Base-by-base conservation (phyloP, 805 yeast species). In the Starmerella riodocensis region DNA sequence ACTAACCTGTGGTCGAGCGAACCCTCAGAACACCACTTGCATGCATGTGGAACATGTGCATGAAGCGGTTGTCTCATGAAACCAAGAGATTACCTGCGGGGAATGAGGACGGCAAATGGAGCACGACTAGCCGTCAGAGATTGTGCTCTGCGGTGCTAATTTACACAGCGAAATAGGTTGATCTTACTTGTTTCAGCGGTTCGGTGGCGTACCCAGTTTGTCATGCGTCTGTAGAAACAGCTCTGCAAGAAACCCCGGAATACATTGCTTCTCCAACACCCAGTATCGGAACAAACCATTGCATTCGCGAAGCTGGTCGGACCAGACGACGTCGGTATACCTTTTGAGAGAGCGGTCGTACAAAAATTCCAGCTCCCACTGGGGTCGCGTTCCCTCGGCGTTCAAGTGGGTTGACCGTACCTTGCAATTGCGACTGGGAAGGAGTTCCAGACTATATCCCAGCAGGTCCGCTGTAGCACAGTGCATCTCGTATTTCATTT, bases 161-260 rank as follows among this genome's bases (percentile, higher is more conserved):
- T 6, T 6, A 32, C 6, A n/a, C 11, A 7, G 25, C n/a, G n/a
- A n/a, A n/a, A n/a, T n/a, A n/a, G n/a, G n/a, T n/a, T n/a, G n/a
- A n/a, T n/a, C n/a, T n/a, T n/a, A n/a, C n/a, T n/a, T n/a, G 4
- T 18, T 29, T 4, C 13, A 27, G n/a, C 45, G 35, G 6, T 16
- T 17, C 12, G 48, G 48, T 5, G 48, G 42, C 25, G 29, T 19
- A 6, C 47, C 49, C 3, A 13, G 21, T 4, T 14, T 9, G 26
- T 39, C 32, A 24, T 28, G 27, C 29, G 32, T n/a, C 13, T 40
- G 40, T 12, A 48, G 24, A 8, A 41, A 36, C 19, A 43, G 35
- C 11, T 40, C 42, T 6, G 45, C 35, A 13, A 48, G 28, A 22
- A 48, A 46, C n/a, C 49, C 51, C 6, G 47, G 45, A 6, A 48